Evolutionary conservation across 2,329 filamentous ascomycete species (phyloP).

Genomic region (Juglanconis juglandina): DNA sequence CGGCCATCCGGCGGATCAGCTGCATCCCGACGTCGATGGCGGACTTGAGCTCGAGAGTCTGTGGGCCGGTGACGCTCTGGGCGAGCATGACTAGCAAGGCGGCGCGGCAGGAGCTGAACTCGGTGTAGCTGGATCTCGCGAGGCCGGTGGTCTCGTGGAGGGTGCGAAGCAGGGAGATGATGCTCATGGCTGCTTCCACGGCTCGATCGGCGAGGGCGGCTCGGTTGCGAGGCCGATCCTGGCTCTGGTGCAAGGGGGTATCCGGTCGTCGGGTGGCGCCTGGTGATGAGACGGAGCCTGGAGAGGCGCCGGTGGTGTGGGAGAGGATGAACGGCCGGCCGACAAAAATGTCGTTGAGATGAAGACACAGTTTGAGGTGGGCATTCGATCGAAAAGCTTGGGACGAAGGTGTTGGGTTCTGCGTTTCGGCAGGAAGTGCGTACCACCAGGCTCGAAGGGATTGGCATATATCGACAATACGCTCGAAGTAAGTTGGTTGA

Average conservation of each 20-base stretch:
- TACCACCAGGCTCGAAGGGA: constrained; percentile 40
- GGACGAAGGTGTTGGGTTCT: constrained; percentile 38
- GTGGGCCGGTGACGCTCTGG: constrained; percentile 14
- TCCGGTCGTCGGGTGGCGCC: not conserved
- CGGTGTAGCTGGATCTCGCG: constrained; percentile 52
- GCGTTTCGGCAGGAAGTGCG: constrained; percentile 32
- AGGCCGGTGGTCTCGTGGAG: constrained; percentile 50
- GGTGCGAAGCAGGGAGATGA: constrained; percentile 47
- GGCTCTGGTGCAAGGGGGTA: not conserved
- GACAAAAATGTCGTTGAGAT: constrained; percentile 50
- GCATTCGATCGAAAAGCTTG: constrained; percentile 45
- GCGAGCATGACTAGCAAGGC: constrained; percentile 43
- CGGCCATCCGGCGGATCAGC: constrained; percentile 16
- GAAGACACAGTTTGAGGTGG: constrained; percentile 51
- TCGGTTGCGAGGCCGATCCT: constrained; percentile 12
- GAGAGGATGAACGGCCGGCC: constrained; percentile 52
- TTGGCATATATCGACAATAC: constrained; percentile 35
- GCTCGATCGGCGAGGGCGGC: constrained; percentile 45
- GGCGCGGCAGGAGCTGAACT: constrained; percentile 53
- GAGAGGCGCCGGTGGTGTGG: constrained; percentile 15
- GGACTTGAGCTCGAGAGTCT: not conserved
- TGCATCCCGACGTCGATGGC: constrained; percentile 16
- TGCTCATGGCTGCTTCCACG: constrained; percentile 48
- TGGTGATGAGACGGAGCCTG: constrained; percentile 2
- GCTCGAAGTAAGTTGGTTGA: constrained; percentile 36